Conservation (phyloP, 331 rosid genomes). For the Quercus phellos region DNA sequence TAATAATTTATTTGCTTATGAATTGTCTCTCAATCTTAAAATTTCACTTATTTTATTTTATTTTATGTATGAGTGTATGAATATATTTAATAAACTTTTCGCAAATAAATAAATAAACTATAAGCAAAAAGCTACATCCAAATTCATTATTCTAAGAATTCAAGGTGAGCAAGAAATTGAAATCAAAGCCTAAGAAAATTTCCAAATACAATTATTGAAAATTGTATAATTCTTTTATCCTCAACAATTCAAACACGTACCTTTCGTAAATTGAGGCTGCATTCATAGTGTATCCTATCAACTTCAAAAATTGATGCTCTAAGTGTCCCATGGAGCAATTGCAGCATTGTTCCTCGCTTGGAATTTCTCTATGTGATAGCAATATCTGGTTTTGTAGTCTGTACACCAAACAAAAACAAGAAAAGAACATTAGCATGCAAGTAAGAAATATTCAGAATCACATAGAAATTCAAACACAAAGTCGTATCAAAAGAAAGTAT, state of each 20-base stretch:
- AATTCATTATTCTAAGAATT: no score
- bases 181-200: neutral
- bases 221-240: neutral
- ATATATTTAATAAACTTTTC: no score
- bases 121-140: no score
- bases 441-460: neutral
- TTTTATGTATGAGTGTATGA: no score
- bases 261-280: conserved; percentile 32
- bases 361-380: neutral
- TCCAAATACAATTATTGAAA: neutral
- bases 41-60: no score
- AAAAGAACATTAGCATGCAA: neutral
- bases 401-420: neutral
- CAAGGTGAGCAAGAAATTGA: no score
- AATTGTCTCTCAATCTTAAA: no score
- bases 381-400: neutral
- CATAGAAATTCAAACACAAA: neutral
- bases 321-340: conserved; percentile 72
- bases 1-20: no score
- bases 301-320: conserved; percentile 39
- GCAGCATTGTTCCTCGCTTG: conserved; percentile 27
- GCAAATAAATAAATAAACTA: no score
- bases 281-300: conserved; percentile 42
- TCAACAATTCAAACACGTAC: conserved; percentile 15
- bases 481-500: neutral